Evolutionary conservation across 306 rosid species (phyloP), one percentile per base, ranked within the genome.

Genomic region (Carpinus fangiana): DNA sequence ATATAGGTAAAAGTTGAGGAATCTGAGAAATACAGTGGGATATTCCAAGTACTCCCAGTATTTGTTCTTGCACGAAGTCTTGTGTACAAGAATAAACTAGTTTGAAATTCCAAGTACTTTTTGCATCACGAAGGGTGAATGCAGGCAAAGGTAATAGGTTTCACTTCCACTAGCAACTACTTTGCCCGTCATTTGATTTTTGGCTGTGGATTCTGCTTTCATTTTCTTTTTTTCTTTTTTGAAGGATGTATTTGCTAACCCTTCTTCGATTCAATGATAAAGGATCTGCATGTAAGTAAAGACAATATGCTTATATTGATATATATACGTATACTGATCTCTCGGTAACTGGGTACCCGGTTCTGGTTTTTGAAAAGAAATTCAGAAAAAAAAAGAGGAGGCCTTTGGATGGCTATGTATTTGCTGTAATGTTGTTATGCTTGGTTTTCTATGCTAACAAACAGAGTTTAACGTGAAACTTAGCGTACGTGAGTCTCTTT

Each of bases 41-140:
- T 80, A 54, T 81, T 21, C 72, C 18, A 43, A 34, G n/a, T 62
- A 10, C 52, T 53, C 78, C 75, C 46, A 13, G 51, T 38, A 76
- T 1, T 17, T 34, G 71, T 66, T 38, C 71, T 18, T 14, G 48
- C 12, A 18, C n/a, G 48, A 65, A 65, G 46, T 36, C 12, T 16
- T 2, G 48, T 36, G 7, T 14, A 31, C 46, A 34, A 17, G 47
- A 65, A 36, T 65, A 65, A 65, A 36, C 12, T 65, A 8, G 21
- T 36, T 65, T 65, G 47, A 65, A 16, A n/a, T 36, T 16, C 70
- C 13, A 41, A 34, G 6, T 7, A 16, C 47, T 36, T 21, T 8
- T 36, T 36, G 71, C 18, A 36, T 66, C 26, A 18, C 72, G 9
- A 38, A 38, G 50, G 17, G 31, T 66, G 51, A 66, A 41, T 4